Base-by-base conservation (phyloP, 2,329 filamentous ascomycete species). In the Dactylellina cionopaga region DNA sequence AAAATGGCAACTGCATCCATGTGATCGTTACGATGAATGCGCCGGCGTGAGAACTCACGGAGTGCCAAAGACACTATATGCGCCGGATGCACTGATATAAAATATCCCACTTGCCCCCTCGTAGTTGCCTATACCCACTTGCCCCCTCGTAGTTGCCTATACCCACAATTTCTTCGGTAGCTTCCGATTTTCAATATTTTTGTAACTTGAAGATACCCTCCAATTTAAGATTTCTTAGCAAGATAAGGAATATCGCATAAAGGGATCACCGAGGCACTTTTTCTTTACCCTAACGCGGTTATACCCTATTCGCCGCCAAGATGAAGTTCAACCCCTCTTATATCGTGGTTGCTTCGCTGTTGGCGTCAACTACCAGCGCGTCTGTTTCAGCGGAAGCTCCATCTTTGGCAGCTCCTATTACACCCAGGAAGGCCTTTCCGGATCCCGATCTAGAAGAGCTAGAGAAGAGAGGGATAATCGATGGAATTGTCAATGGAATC, bases 371-470 rank as follows among this genome's bases (percentile, higher is more conserved):
- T 9, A 33, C 66, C 4, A 39, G 29, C 3, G 58, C 66, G 22
- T 29, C 49, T n/a, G 39, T 44, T 2, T 15, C 46, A 25, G 17
- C 37, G 3, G 31, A 31, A 3, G 25, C 17, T 5, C 11, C 15
- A 33, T 59, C 66, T 19, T 43, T 56, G 0, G 44, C 66, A 13
- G 66, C 66, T 44, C 56, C 56, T 9, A 64, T 71, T 5, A 58
- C 58, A 3, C 66, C 66, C 9, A 39, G 66, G 27, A 64, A 71
- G 11, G 66, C 66, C 1, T 71, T 71, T 19, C 66, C 66, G 13
- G 66, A 71, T 13, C 66, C 66, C 24, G 43, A 71, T 37, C 41
- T 24, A 33, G 66, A 71, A 35, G 66, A 63, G 29, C 33, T 71
- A 7, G 51, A 71, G 13, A 71, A 59, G 44, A 63, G 66, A 25